Base-by-base conservation (phyloP, 2,329 filamentous ascomycete genomes). In the Arthroderma sp. region DNA sequence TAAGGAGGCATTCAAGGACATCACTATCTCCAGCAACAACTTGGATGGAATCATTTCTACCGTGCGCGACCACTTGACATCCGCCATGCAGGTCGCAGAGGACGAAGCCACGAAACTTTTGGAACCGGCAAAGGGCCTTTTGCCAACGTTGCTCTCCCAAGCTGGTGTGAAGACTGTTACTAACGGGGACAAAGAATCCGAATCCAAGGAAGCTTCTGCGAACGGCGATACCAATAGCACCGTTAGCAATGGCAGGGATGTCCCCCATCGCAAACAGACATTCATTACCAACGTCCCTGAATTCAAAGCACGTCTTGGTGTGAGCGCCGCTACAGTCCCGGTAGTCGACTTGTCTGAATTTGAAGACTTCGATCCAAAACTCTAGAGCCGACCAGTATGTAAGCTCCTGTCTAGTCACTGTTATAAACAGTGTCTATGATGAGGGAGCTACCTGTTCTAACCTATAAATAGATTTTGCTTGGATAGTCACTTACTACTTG, bases 361-460 rank as follows among this genome's bases (percentile, higher is more conserved):
- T 71, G 87, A 95, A 69, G 91, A 96, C 59, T 77, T 85, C 59
- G 88, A 88, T 61, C 75, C 87, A 13, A 96, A 96, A 75, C 78
- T 96, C 58, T 91, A 70, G 79, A 31, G n/a, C 53, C 37, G 28
- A 28, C 15, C 17, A 43, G 17, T 7, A 19, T 19, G n/a, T 9
- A 43, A 31, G 28, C 28, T 31, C 28, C 28, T 3, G 3, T 7
- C 28, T 31, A 31, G 28, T 7, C 28, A 31, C 7, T 31, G 7
- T 11, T 5, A 47, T 47, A 47, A 19, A 25, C 7, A 19, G n/a
- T 21, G 19, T 43, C 15, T 21, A 47, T 9, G 4, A 13, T 13
- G 35, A 47, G 11, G 23, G 8, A 43, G 31, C 31, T 44, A 19
- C n/a, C 49, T 31, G 28, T 39, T 37, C 17, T 54, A 23, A 7